Evolutionary conservation across 345 rosid genomes (phyloP).

Genomic region (Mallotus nudiflorus): DNA sequence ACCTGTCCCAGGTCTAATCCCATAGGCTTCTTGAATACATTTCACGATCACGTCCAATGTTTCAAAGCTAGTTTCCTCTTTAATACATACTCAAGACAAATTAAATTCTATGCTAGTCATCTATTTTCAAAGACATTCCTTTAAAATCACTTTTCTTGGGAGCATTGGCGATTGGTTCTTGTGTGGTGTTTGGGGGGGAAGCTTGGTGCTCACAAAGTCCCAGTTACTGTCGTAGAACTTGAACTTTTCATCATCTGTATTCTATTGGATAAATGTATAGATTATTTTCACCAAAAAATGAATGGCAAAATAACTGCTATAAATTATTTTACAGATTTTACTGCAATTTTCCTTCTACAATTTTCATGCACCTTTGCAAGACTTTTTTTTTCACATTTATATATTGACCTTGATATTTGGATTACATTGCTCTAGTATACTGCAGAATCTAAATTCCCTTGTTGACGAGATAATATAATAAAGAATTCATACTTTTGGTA

Average conservation of each 20-base stretch:
- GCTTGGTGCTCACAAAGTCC: neutral
- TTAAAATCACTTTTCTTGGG: neutral
- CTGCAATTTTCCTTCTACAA: neutral
- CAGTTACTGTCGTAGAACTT: neutral
- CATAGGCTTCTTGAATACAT: neutral
- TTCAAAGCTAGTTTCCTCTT: neutral
- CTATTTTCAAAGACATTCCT: neutral
- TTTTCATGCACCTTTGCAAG: neutral
- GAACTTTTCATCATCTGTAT: neutral
- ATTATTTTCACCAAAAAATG: neutral
- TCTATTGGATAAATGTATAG: neutral
- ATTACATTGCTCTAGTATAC: neutral
- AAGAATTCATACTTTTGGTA: neutral
- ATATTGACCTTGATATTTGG: neutral
- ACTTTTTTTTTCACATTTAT: neutral
- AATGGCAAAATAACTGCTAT: neutral
- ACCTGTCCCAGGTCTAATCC: neutral
- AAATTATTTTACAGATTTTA: neutral
- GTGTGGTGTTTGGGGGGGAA: neutral
- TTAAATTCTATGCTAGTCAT: neutral
- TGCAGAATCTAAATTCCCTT: neutral
- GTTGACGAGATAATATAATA: neutral
- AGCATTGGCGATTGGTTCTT: neutral
- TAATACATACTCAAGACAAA: neutral
- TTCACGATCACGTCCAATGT: neutral